Conservation (phyloP, 2,329 filamentous ascomycete species). For the Fusarium albidum region DNA sequence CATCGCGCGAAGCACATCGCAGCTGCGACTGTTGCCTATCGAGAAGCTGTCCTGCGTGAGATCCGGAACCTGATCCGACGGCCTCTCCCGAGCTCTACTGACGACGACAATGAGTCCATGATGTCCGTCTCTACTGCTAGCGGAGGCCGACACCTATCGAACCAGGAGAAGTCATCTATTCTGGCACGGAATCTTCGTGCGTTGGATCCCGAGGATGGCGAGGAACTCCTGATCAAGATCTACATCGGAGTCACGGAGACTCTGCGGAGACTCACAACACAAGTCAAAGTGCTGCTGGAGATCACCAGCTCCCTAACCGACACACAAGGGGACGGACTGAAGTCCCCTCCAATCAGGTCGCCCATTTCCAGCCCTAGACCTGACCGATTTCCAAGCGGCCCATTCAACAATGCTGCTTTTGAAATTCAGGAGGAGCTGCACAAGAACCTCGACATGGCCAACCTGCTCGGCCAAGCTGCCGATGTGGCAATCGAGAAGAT, state of each 20-base stretch:
- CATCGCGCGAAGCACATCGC: slow-evolving; percentile 81
- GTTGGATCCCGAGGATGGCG: slow-evolving; percentile 83
- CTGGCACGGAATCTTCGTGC: slow-evolving; percentile 88
- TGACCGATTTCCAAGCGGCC: slow-evolving; percentile 39
- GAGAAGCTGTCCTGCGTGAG: slow-evolving; percentile 84
- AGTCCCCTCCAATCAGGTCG: slow-evolving; percentile 59
- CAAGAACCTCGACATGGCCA: slow-evolving; percentile 78
- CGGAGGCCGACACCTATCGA: slow-evolving; percentile 72
- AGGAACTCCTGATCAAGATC: slow-evolving; percentile 80
- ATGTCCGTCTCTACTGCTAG: slow-evolving; percentile 82
- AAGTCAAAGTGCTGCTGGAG: slow-evolving; percentile 94
- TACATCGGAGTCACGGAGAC: slow-evolving; percentile 91
- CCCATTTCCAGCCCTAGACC: slow-evolving; percentile 61
- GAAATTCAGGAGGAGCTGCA: slow-evolving; percentile 78
- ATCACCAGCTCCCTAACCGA: slow-evolving; percentile 79
- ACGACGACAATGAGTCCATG: slow-evolving; percentile 92
- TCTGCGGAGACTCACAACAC: slow-evolving; percentile 82
- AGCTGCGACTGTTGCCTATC: slow-evolving; percentile 82
- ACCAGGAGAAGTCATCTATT: slow-evolving; percentile 89
- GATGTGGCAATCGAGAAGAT: slow-evolving; percentile 82
- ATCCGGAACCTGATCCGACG: slow-evolving; percentile 85
- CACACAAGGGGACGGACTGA: slow-evolving; percentile 49
- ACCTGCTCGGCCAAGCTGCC: slow-evolving; percentile 79
- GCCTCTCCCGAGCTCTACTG: slow-evolving; percentile 88
- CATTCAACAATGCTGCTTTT: slow-evolving; percentile 42